Base-by-base conservation (phyloP, 768 basidiomycete genomes). In the Leccinum ochraceum region DNA sequence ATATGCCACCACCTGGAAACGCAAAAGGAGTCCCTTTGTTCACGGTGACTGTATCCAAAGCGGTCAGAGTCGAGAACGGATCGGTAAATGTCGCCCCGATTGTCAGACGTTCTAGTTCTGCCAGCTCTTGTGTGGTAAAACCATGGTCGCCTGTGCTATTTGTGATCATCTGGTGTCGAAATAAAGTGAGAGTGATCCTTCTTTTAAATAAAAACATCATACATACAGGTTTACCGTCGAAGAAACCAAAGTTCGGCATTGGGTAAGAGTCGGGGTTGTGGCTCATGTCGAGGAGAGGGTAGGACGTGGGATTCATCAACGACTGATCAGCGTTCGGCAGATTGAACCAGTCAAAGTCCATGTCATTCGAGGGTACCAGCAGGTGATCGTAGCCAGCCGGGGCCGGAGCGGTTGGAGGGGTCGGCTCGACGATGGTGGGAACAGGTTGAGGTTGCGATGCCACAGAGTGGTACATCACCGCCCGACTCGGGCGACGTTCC, bases 391-490 rank as follows among this genome's bases (percentile, higher is more conserved):
- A 54, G 14, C 14, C 30, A 13, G 16, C 28, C 9, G 37, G 44
- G 4, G 9, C 5, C 14, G 68, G 55, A 32, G 53, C 34, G 10
- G 60, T n/a, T 42, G n/a, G 17, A 42, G 42, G 17, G 5, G 42
- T 44, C n/a, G 44, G 51, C 32, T 67, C 65, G 4, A 37, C 57
- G 22, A 32, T 53, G 26, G 66, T 3, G 10, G n/a, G n/a, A 44
- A 44, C n/a, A 44, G n/a, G 10, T 1, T 20, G 44, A 20, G 9
- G 44, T 17, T 60, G 63, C 13, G 64, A 55, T 9, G 65, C 28
- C 54, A 60, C 66, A 1, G 75, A 75, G n/a, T 78, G 76, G 56
- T 76, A 76, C 71, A 76, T 76, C 52, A 63, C 53, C 0, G 68
- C 55, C 13, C 61, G 67, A 60, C 75, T 77, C 22, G 75, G 70